Conservation (phyloP, 2,329 filamentous ascomycete genomes). For the Onygenales sp. region DNA sequence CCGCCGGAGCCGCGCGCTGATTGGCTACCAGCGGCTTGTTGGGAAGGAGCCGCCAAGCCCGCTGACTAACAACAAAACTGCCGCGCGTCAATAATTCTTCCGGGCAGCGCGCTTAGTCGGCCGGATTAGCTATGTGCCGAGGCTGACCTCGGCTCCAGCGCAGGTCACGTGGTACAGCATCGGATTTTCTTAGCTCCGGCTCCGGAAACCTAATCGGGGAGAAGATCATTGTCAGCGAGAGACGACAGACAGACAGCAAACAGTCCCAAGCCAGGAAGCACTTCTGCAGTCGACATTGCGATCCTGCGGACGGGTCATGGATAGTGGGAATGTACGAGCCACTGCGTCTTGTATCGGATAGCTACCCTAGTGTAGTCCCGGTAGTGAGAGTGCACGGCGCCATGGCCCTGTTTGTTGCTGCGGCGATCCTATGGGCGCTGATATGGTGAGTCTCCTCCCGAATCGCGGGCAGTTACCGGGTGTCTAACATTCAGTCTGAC, state of each 20-base stretch:
- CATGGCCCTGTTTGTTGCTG: slow-evolving; percentile 40
- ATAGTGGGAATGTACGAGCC: slow-evolving; percentile 38
- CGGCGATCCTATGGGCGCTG: slow-evolving; percentile 40
- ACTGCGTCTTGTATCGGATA: slow-evolving; percentile 35
- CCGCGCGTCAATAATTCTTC: background rate
- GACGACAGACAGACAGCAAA: background rate
- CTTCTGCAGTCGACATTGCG: background rate
- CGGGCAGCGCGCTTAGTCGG: background rate
- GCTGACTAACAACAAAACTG: no score
- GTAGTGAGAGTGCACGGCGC: slow-evolving; percentile 39
- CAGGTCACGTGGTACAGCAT: background rate
- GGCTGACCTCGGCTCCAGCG: background rate
- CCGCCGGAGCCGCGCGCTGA: no score
- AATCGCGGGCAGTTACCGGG: background rate
- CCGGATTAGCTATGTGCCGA: background rate
- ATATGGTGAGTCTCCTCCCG: slow-evolving; percentile 31
- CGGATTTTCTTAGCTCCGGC: background rate
- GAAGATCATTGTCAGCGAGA: background rate
- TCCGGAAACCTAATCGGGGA: background rate
- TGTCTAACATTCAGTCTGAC: background rate
- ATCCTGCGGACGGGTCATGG: slow-evolving; percentile 14
- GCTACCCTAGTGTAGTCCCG: slow-evolving; percentile 37
- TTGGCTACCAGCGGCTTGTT: no score
- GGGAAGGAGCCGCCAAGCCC: no score
- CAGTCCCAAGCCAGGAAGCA: background rate